Evolutionary conservation across 768 basidiomycete species (phyloP), one percentile per base, ranked within the genome.

Genomic region (Suillus subaureus): DNA sequence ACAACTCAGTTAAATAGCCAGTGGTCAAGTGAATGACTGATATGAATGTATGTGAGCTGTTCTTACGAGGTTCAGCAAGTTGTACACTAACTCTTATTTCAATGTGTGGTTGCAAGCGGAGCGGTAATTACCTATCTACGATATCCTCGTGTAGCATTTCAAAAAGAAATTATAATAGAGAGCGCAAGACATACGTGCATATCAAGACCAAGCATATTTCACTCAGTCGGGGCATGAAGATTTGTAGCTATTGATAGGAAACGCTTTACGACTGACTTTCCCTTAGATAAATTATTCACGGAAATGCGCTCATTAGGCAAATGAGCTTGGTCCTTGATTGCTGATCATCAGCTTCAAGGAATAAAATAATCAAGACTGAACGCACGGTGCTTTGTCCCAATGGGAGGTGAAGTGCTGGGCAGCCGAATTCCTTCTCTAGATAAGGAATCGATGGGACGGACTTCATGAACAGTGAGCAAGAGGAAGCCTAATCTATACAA

Each of bases 371-470:
- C 45, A 51, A 62, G 31, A 35, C 18, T 8, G 8, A n/a, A 79
- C 89, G 73, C 68, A 94, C 94, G 47, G 90, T 87, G 75, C 92
- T 93, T 74, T 97, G 94, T 0, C 97, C 97, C 79, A 99, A 88
- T 0, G 97, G 97, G 2, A 99, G 83, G 77, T 99, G 97, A 13
- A 99, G 83, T 23, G 94, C 94, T 57, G 88, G 91, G 63, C 95
- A 97, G 1, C 83, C 81, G 69, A 99, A 97, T 73, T 90, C 89
- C 70, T 95, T 94, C 77, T 99, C 97, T 4, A 99, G 82, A 77
- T 89, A 96, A 0, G 96, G 97, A 0, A 99, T 87, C 2, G 94
- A 94, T 5, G 97, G 97, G 61, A 98, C 95, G 7, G 94, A 94
- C 94, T 96, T 70, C 51, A 66, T 18, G 9, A 64, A 69, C 26